Conservation (phyloP, 306 rosid genomes). For the Vachellia pachyceras region DNA sequence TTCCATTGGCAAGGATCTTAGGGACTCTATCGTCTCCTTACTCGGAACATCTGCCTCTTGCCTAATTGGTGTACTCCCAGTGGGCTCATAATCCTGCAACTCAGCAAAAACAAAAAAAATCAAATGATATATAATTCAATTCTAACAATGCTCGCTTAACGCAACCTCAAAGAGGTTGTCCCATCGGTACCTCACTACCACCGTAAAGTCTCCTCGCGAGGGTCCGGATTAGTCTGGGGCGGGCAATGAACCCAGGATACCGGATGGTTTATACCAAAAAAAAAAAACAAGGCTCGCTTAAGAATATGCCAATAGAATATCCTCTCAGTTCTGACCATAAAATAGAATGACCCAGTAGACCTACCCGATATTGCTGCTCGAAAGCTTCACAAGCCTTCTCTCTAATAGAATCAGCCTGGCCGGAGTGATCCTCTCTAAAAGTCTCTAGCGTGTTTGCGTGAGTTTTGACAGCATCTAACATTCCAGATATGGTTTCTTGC, state of each 20-base stretch:
- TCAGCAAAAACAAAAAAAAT: background rate
- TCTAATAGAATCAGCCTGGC: constrained; percentile 57
- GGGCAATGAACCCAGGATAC: too few relatives aligned
- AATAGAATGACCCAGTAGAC: constrained; percentile 11
- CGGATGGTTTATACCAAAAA: too few relatives aligned
- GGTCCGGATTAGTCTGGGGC: too few relatives aligned
- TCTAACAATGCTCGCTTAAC: too few relatives aligned
- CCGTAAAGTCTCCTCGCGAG: too few relatives aligned
- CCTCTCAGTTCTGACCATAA: background rate
- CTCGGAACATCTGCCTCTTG: constrained; percentile 72
- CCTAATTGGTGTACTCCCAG: constrained; percentile 72
- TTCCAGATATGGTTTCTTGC: constrained; percentile 50
- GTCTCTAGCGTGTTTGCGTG: constrained; percentile 56
- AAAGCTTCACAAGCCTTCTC: constrained; percentile 61
- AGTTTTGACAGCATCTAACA: constrained; percentile 53
- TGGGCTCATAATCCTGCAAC: constrained; percentile 89
- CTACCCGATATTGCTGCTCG: constrained; percentile 56
- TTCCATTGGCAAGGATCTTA: constrained; percentile 88
- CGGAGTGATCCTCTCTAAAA: constrained; percentile 61
- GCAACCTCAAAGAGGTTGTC: too few relatives aligned
- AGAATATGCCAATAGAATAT: background rate
- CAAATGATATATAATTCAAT: background rate
- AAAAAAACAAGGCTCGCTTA: background rate
- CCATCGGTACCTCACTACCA: too few relatives aligned
- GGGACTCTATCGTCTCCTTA: constrained; percentile 81